Base-by-base conservation (phyloP, 352 stramenopile genomes). In the Pythium aquatile region DNA sequence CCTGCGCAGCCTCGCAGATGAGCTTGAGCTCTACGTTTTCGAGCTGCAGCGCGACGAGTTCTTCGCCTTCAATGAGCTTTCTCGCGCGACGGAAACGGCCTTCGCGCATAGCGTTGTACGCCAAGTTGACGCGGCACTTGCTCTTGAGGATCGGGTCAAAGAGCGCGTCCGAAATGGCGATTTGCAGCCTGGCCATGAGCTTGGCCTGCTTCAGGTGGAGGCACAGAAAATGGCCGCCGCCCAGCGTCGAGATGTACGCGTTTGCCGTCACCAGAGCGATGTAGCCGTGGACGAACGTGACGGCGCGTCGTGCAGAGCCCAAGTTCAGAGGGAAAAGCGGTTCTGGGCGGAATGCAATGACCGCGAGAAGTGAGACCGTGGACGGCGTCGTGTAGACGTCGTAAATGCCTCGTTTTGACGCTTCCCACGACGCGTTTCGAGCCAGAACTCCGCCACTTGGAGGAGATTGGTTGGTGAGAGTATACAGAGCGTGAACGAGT, bases 181-280 rank as follows among this genome's bases (percentile, higher is more conserved):
- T 94, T 68, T 94, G 85, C 54, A 92, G 65, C 56, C 83, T 83
- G 61, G 85, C 85, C 77, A 94, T 74, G 40, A 86, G 58, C 63
- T 85, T 88, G 46, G 85, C 85, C 51, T 87, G 78, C 55, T 79
- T 73, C 52, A 94, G 63, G 58, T 94, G 85, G 30, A 77, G 74
- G 52, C 85, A 94, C 49, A 94, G 54, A 53, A 94, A 94, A 64
- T 92, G 85, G 24, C 85, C 85, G 11, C 85, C 85, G 32, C 85
- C 85, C 2, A 94, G 73, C 56, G 85, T 94, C 59, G 85, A 94
- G 52, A 94, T 83, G 71, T 91, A 94, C 49, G 85, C 85, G 66
- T 94, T 94, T 1, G 83, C 83, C 0, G 85, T 94, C 49, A 94
- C 83, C 2, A 94, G 69, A 24, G 85, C 81, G 29, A 92, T 78